These are phyloP conservation scores for Chlorella vulgaris DNA, from an alignment of 139 green algal species.

Conservation along the genomic window DNA sequence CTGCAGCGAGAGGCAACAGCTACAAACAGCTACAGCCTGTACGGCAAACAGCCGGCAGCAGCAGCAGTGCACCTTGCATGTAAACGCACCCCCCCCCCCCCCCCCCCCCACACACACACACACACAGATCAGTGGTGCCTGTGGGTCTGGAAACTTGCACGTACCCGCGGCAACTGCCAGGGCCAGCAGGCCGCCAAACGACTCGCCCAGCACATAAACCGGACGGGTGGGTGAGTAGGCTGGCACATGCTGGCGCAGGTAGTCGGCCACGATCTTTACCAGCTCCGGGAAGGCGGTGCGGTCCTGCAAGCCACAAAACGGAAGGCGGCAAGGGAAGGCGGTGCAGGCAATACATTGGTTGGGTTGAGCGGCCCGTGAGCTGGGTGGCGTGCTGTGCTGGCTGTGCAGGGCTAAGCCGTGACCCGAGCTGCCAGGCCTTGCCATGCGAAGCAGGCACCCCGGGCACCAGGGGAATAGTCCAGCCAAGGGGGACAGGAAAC, in stretches of 20 bases:
- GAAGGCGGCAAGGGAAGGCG: background rate
- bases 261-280: constrained; percentile 41
- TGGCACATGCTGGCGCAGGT: constrained; percentile 44
- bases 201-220: constrained; percentile 91
- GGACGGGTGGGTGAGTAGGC: constrained; percentile 55
- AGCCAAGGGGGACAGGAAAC: no score
- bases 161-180: constrained; percentile 65
- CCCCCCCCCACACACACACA: no score
- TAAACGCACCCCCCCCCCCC: no score
- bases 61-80: no score
- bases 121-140: no score
- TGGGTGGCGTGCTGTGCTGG: background rate
- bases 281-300: constrained; percentile 73
- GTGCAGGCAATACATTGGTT: background rate
- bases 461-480: no score
- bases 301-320: constrained; percentile 44
- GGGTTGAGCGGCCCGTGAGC: background rate
- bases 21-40: no score
- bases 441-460: background rate
- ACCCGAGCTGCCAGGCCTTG: background rate
- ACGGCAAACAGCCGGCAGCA: no score
- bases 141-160: no score
- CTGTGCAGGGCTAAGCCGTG: no score
- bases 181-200: constrained; percentile 83
- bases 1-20: no score